Evolutionary conservation across 345 rosid species (phyloP).

Genomic region (Gossypium arboreum): DNA sequence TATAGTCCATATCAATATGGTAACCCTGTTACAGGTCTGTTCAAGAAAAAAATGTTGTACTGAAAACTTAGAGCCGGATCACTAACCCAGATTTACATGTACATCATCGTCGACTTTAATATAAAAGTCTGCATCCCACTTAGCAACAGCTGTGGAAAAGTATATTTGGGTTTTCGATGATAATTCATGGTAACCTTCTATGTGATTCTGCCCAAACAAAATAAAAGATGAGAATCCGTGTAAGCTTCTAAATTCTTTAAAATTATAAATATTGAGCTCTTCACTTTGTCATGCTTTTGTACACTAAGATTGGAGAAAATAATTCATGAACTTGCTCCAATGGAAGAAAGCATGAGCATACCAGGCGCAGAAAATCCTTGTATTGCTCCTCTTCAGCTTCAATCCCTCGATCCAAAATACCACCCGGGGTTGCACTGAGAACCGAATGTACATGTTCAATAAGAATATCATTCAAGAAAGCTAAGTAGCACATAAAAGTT

Average conservation of each 20-base stretch:
- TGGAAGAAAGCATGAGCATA: slow-evolving; percentile 19
- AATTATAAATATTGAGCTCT: background rate
- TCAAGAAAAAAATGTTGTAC: background rate
- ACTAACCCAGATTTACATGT: slow-evolving; percentile 87
- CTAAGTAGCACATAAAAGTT: background rate
- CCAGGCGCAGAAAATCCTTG: slow-evolving; percentile 67
- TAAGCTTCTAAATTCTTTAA: background rate
- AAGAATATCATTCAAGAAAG: slow-evolving; percentile 5
- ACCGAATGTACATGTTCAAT: slow-evolving; percentile 11
- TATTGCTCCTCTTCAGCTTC: slow-evolving; percentile 69
- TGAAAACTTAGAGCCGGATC: slow-evolving; percentile 7
- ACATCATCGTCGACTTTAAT: slow-evolving; percentile 79
- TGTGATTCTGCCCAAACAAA: slow-evolving; percentile 50
- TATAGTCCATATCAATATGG: slow-evolving; percentile 19
- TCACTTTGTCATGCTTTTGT: background rate
- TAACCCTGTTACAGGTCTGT: background rate
- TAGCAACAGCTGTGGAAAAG: slow-evolving; percentile 68
- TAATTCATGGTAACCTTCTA: slow-evolving; percentile 70
- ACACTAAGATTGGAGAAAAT: background rate
- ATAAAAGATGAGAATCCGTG: background rate
- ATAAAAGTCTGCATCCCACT: slow-evolving; percentile 82
- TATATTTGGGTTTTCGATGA: slow-evolving; percentile 70
- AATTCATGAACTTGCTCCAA: background rate
- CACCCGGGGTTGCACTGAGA: slow-evolving; percentile 57
- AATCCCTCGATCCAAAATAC: slow-evolving; percentile 64